Evolutionary conservation across 768 basidiomycete genomes (phyloP).

Genomic region (Boletus coccyginus): DNA sequence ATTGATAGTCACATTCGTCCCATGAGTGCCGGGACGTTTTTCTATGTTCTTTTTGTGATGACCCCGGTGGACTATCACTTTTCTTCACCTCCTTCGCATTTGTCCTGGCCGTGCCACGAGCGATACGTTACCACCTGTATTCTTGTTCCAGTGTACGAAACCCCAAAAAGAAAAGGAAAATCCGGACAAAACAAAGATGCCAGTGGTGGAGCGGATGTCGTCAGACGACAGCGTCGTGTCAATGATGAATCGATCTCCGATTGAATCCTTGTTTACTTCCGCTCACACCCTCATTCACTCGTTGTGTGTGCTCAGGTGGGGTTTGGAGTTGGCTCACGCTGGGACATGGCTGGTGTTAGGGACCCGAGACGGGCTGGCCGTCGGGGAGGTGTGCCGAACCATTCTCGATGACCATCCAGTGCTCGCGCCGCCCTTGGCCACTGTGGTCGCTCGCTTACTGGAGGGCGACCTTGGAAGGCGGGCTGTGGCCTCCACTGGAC

Average conservation of each 20-base stretch:
- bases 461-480: too few species aligned
- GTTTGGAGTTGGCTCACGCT: too few species aligned
- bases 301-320: neutral
- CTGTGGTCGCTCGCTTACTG: too few species aligned
- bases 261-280: neutral
- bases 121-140: constrained; percentile 12
- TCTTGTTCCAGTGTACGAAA: neutral
- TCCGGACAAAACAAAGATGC: neutral
- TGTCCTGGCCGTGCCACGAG: constrained; percentile 1
- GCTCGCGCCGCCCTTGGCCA: too few species aligned
- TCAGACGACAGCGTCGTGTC: neutral
- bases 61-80: constrained; percentile 1
- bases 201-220: neutral
- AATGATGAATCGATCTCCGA: neutral
- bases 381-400: too few species aligned
- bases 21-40: constrained; percentile 34
- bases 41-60: neutral
- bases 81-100: neutral
- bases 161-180: constrained; percentile 10
- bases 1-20: constrained; percentile 68
- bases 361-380: too few species aligned
- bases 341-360: too few species aligned
- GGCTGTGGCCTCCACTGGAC: too few species aligned
- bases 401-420: too few species aligned
- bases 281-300: too few species aligned